Conservation (phyloP, 768 basidiomycete genomes). For the Leccinum fibrillosum region DNA sequence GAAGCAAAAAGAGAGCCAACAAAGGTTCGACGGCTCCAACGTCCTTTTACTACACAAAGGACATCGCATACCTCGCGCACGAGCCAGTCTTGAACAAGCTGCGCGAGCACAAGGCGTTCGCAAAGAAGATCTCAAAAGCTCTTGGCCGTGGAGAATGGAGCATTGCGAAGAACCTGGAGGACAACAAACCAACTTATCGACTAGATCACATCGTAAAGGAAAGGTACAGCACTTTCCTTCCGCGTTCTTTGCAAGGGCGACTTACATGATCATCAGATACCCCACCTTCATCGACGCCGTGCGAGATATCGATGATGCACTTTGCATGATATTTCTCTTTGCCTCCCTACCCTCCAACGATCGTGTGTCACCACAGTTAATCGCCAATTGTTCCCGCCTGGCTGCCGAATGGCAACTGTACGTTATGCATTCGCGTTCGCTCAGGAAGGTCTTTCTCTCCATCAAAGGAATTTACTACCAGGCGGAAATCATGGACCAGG, state of each 20-base stretch:
- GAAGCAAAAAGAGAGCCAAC: conserved; percentile 88
- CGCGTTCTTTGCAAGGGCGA: not conserved
- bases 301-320: conserved; percentile 94
- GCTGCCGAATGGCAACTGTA: conserved; percentile 97
- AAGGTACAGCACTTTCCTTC: conserved; percentile 49
- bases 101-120: conserved; percentile 96
- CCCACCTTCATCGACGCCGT: conserved; percentile 95
- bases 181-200: conserved; percentile 86
- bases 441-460: conserved; percentile 90
- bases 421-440: conserved; percentile 79
- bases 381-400: conserved; percentile 87
- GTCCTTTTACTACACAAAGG: conserved; percentile 97
- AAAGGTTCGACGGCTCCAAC: conserved; percentile 97
- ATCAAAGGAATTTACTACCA: conserved; percentile 99
- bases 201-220: conserved; percentile 98
- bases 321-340: conserved; percentile 94
- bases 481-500: conserved; percentile 90
- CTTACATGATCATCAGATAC: conserved; percentile 55
- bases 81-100: conserved; percentile 93
- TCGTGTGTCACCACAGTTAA: conserved; percentile 75
- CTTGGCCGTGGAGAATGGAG: conserved; percentile 95
- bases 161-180: conserved; percentile 89
- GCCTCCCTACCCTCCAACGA: conserved; percentile 86
- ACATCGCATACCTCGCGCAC: conserved; percentile 95
- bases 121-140: conserved; percentile 92